Evolutionary conservation across 2,329 filamentous ascomycete genomes (phyloP), one percentile per base, ranked within the genome.

Genomic region (Magnaporthiopsis poae): DNA sequence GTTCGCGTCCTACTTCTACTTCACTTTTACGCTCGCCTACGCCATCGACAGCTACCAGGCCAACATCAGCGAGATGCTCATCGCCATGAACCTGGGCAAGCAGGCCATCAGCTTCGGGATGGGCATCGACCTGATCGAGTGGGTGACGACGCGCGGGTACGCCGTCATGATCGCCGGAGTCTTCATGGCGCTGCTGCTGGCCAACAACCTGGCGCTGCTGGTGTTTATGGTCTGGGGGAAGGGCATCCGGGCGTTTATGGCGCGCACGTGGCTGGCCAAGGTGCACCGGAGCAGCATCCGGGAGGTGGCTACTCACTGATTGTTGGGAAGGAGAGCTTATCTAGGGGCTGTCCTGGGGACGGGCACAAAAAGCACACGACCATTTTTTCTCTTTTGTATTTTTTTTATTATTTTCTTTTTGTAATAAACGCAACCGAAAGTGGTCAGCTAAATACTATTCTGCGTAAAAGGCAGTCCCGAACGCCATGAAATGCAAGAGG

Each of bases 11-110:
- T 85, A 83, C 73, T 85, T 84, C 70, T 85, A 80, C 73, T 84
- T 84, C 72, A 82, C 80, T 18, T 84, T 86, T 70, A 83, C 84
- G 13, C 77, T 88, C 11, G 85, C 84, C 2, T 87, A 88, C 70
- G 84, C 85, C 1, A 81, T 87, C 56, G 85, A 87, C 71, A 82
- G 79, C 65, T 85, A 87, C 73, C 82, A 81, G 27, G 77, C 80
- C 46, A 85, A 86, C 69, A 82, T 84, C n/a, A 82, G 80, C 31
- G 85, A 87, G 75, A 86, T 87, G 84, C 78, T 87, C 13, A 87
- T 85, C 68, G 82, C 82, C 3, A 84, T 84, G 79, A 84, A 84
- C 69, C 71, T 85, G n/a, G 82, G 82, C 13, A 84, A 84, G 71
- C 82, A 84, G 73, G 81, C 82, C 2, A 82, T 84, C 65, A 82